Evolutionary conservation across 345 rosid species (phyloP), one percentile per base, ranked within the genome.

Genomic region (Punica granatum): DNA sequence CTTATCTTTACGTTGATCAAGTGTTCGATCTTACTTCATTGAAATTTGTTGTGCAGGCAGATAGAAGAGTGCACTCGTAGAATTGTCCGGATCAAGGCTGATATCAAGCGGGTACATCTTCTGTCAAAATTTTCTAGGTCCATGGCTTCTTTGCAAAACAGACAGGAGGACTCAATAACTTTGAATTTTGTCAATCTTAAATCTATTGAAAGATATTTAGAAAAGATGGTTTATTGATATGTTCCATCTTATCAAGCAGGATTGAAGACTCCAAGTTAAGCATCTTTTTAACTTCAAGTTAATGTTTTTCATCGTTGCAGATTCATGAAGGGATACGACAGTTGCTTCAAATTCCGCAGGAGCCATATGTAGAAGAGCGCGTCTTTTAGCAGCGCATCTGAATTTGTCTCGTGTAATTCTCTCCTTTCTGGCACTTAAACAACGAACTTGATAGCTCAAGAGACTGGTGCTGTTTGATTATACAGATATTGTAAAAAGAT

Each of bases 61-160:
- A 64, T 86, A 73, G 88, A 85, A 72, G 92, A 94, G 64, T 80
- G 81, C 66, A 85, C 82, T 51, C 65, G 54, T 25, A 67, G 81
- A 64, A 83, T 90, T 33, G 86, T 92, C 11, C 78, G 86, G 67
- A 90, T 90, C 60, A 90, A 89, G 80, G 92, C 87, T 11, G 90
- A 86, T 66, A 93, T 93, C 72, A 89, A 93, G 77, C 51, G 82
- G 83, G 92, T 93, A 80, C 68, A 80, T 66, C 2, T 49, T 66
- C 19, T 44, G 18, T 56, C 61, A 26, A 56, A 26, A 49, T 1
- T 21, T 26, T 30, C 19, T 7, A 13, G 3, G 34, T 56, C 33
- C 25, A n/a, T 12, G 61, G 18, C 30, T 56, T 6, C 61, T 56
- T 28, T 19, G 4, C 26, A 26, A 30, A 26, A 56, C 34, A 30